Evolutionary conservation across 495 filamentous ascomycete genomes (phyloP).

Genomic region (Monascus purpureus): DNA sequence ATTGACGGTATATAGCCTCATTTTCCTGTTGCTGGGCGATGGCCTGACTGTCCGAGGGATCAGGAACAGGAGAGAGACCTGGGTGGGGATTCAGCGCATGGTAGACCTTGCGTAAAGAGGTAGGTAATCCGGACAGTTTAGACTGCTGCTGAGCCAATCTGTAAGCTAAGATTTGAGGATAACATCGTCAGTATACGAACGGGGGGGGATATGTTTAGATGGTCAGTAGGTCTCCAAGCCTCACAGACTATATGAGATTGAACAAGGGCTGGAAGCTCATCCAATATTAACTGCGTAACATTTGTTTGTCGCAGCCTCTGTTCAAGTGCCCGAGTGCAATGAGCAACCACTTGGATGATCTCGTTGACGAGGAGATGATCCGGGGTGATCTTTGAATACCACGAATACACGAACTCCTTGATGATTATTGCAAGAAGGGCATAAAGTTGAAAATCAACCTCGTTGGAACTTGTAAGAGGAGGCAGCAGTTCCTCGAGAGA

Average conservation of each 20-base stretch:
- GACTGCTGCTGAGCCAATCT: conserved; percentile 42
- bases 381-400: conserved; percentile 85
- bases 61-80: conserved; percentile 61
- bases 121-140: conserved; percentile 21
- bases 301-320: conserved; percentile 71
- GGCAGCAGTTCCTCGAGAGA: conserved; percentile 71
- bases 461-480: conserved; percentile 82
- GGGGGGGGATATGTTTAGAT: conserved; percentile 12
- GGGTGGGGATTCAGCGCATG: conserved; percentile 73
- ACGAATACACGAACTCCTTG: conserved; percentile 75
- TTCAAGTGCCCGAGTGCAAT: conserved; percentile 76
- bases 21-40: conserved; percentile 52
- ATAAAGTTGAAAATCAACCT: conserved; percentile 84
- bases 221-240: conserved; percentile 14
- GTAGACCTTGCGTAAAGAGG: conserved; percentile 49
- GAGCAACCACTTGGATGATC: conserved; percentile 75
- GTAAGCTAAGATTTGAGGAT: conserved; percentile 23
- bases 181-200: conserved; percentile 2
- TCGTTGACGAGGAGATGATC: conserved; percentile 80
- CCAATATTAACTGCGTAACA: conserved; percentile 66
- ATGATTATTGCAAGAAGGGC: conserved; percentile 79
- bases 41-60: conserved; percentile 32
- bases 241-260: conserved; percentile 70
- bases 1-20: conserved; percentile 65
- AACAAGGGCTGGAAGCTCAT: conserved; percentile 75